phyloP scores from a whole-genome alignment of 257 asterid genomes.

The Lycium barbarum region DNA sequence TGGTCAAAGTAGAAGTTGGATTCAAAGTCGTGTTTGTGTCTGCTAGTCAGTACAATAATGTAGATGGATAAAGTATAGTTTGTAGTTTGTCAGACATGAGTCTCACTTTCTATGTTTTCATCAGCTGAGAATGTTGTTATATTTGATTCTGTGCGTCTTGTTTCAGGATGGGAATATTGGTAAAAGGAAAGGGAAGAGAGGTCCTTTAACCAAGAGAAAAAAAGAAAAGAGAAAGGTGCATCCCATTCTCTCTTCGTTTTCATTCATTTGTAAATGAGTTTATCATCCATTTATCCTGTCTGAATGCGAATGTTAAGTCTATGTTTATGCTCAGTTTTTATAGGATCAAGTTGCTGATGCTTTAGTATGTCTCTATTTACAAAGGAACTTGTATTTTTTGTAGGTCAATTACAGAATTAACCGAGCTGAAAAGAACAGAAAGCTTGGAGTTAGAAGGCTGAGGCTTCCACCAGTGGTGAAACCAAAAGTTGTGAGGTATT shows the following conservation, averaged over 20 bases:
- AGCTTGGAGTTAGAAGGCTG: slow-evolving; percentile 79
- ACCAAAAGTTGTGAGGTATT: slow-evolving; percentile 60
- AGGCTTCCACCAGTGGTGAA: slow-evolving; percentile 70
- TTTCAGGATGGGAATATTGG: slow-evolving; percentile 55
- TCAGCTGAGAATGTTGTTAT: slow-evolving; percentile 25
- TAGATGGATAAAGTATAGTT: slow-evolving; percentile 26
- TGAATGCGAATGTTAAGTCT: background rate
- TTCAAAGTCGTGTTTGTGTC: slow-evolving; percentile 4
- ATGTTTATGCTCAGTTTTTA: background rate
- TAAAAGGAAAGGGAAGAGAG: slow-evolving; percentile 65
- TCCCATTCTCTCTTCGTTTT: background rate
- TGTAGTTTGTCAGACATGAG: slow-evolving; percentile 14
- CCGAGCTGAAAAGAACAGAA: slow-evolving; percentile 77
- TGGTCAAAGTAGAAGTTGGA: slow-evolving; percentile 27
- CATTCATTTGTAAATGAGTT: slow-evolving; percentile 22
- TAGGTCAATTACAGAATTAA: slow-evolving; percentile 73
- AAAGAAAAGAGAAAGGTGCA: slow-evolving; percentile 75
- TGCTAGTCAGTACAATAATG: background rate
- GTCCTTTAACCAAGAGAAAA: slow-evolving; percentile 64
- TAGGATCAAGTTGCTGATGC: slow-evolving; percentile 20
- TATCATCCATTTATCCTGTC: slow-evolving; percentile 21
- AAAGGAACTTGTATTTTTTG: slow-evolving; percentile 37
- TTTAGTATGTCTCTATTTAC: slow-evolving; percentile 31
- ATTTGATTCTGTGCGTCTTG: slow-evolving; percentile 37
- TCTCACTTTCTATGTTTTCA: background rate